These are phyloP conservation scores for Pythium plurisporium DNA, from an alignment of 352 stramenopile species.

Conservation along the genomic window DNA sequence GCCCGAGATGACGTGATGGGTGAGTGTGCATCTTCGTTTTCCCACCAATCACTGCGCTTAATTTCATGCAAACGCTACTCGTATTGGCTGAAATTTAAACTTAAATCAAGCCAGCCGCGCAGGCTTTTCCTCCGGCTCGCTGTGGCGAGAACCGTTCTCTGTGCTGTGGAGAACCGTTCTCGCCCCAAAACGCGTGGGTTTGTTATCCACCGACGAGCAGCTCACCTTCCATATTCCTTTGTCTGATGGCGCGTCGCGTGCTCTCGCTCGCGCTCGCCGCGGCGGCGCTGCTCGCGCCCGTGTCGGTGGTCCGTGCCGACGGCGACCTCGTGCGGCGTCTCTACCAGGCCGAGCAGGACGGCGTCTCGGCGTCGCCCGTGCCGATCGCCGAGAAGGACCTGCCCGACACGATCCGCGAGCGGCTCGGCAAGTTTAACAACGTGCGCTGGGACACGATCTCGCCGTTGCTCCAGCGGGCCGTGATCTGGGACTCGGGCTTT, in stretches of 20 bases:
- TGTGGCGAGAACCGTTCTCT: background rate
- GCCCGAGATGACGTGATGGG: background rate
- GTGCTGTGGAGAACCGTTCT: background rate
- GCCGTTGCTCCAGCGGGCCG: constrained; percentile 57
- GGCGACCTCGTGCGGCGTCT: constrained; percentile 54
- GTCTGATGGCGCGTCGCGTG: background rate
- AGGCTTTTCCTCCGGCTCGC: background rate
- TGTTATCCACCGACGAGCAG: background rate
- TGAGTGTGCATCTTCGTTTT: background rate
- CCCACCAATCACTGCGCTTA: background rate
- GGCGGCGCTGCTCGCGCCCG: constrained; percentile 4
- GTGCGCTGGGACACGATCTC: constrained; percentile 41
- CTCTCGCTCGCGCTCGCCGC: constrained; percentile 13
- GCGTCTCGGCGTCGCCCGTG: constrained; percentile 24
- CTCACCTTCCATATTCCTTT: background rate
- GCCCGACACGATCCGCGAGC: constrained; percentile 24
- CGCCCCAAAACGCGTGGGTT: background rate
- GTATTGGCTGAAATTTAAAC: background rate
- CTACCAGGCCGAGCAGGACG: constrained; percentile 34
- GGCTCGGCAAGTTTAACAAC: constrained; percentile 26
- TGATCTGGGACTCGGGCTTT: constrained; percentile 69
- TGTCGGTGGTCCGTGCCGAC: constrained; percentile 10
- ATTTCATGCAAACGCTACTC: background rate
- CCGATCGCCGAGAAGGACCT: constrained; percentile 32
- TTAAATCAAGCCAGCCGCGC: background rate